These are phyloP conservation scores for Candida taoyuanica DNA, from an alignment of 805 yeast species.

Conservation along the genomic window DNA sequence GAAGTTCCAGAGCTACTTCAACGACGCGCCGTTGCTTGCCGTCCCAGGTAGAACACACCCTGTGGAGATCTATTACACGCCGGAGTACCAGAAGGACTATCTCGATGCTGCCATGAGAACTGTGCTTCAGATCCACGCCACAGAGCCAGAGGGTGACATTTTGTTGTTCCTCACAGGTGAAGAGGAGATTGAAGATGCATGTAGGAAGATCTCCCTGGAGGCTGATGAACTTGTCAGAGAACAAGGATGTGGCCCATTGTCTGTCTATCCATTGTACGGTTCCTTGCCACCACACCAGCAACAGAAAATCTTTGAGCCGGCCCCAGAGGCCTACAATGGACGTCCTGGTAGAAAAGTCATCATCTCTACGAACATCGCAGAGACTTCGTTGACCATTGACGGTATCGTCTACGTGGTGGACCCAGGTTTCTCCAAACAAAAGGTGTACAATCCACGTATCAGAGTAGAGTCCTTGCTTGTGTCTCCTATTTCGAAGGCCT, in stretches of 20 bases:
- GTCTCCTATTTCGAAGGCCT: conserved; percentile 94
- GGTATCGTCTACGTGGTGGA: conserved; percentile 97
- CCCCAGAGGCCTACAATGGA: conserved; percentile 71
- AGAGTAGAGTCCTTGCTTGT: conserved; percentile 92
- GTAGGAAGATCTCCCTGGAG: conserved; percentile 81
- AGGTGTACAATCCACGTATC: conserved; percentile 93
- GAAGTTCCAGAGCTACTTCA: conserved; percentile 86
- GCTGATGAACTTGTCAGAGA: conserved; percentile 87
- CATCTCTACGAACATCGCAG: conserved; percentile 93
- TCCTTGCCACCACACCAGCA: conserved; percentile 96
- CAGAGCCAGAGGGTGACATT: conserved; percentile 91
- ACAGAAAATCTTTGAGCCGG: conserved; percentile 88
- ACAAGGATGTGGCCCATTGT: conserved; percentile 82
- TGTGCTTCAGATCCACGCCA: conserved; percentile 93
- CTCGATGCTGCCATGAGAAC: conserved; percentile 93
- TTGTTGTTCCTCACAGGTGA: conserved; percentile 89
- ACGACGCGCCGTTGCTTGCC: conserved; percentile 88
- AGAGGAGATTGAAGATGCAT: conserved; percentile 97
- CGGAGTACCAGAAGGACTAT: conserved; percentile 93
- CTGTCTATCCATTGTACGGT: conserved; percentile 92
- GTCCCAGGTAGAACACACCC: conserved; percentile 99
- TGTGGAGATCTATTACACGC: conserved; percentile 94
- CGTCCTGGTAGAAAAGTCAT: conserved; percentile 94
- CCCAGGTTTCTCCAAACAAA: conserved; percentile 95
- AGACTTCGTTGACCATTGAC: conserved; percentile 94